A percentile compares a stretch with the other conserved stretches of the same genome.
These are phyloP conservation scores for Starmerella ratchasimensis DNA, from an alignment of 805 yeast species.

Conservation along the genomic window DNA sequence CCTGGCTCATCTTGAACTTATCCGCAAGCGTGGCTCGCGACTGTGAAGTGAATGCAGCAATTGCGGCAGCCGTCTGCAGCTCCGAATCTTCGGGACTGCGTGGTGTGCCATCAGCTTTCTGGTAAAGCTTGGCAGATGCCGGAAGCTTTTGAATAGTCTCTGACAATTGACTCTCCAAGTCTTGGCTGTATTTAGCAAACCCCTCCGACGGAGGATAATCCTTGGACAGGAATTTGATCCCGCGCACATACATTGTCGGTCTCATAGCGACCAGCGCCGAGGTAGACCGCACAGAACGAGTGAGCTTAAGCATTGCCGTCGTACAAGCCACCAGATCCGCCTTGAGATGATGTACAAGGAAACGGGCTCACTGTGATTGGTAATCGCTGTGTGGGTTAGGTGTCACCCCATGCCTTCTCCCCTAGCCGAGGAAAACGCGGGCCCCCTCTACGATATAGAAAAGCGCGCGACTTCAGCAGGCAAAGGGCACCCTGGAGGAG, in stretches of 20 bases:
- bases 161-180: slow-evolving; percentile 32
- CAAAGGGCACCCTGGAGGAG: no score
- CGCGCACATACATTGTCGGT: slow-evolving; percentile 9
- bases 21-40: slow-evolving; percentile 42
- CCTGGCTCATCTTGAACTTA: slow-evolving; percentile 36
- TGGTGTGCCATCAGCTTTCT: slow-evolving; percentile 63
- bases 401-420: no score
- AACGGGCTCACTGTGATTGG: slow-evolving; percentile 6
- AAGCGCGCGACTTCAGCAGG: no score
- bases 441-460: no score
- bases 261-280: slow-evolving; percentile 1
- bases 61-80: slow-evolving; percentile 55
- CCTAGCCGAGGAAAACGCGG: no score
- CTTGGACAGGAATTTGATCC: slow-evolving; percentile 19
- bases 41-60: slow-evolving; percentile 45
- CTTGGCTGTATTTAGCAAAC: slow-evolving; percentile 34
- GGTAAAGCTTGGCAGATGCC: slow-evolving; percentile 50
- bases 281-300: slow-evolving; percentile 2
- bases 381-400: slow-evolving; percentile 1
- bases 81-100: slow-evolving; percentile 58
- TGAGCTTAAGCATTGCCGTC: slow-evolving; percentile 8
- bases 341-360: not conserved
- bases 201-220: slow-evolving; percentile 25
- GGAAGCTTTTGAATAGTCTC: slow-evolving; percentile 45
- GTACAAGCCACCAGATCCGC: not conserved